These are phyloP conservation scores for Suhomyces coccinellae DNA, from an alignment of 1,139 yeast genomes.

Conservation along the genomic window DNA sequence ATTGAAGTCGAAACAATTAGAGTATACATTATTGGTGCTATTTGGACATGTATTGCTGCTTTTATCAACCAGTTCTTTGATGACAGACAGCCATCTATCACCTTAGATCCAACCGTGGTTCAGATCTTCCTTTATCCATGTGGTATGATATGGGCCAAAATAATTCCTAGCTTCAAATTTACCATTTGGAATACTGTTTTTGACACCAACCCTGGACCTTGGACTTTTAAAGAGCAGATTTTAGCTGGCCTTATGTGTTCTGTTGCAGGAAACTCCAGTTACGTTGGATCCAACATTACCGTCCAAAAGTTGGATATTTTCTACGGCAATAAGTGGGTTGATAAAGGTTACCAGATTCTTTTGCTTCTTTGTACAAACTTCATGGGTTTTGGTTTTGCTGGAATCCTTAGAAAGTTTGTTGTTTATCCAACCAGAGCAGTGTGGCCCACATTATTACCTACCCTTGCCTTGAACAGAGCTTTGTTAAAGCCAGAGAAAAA, in stretches of 20 bases:
- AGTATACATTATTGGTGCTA: conserved; percentile 53
- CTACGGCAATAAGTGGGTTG: conserved; percentile 20
- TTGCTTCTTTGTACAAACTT: conserved; percentile 20
- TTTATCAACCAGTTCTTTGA: conserved; percentile 60
- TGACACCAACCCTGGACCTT: conserved; percentile 27
- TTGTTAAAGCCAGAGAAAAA: conserved; percentile 19
- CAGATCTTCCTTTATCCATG: conserved; percentile 62
- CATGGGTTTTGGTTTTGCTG: conserved; percentile 27
- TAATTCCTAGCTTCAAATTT: conserved; percentile 25
- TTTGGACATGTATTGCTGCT: conserved; percentile 58
- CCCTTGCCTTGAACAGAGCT: conserved; percentile 23
- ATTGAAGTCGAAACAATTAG: conserved; percentile 56
- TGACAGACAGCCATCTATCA: conserved; percentile 54
- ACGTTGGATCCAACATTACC: conserved; percentile 20
- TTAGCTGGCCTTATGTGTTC: conserved; percentile 21
- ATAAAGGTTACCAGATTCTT: conserved; percentile 19
- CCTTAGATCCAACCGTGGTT: conserved; percentile 48
- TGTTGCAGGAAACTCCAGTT: conserved; percentile 16
- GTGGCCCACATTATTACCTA: conserved; percentile 24
- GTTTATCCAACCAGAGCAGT: conserved; percentile 19
- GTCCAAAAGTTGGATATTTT: conserved; percentile 17
- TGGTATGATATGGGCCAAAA: conserved; percentile 35
- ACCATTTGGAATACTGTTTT: conserved; percentile 19
- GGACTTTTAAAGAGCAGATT: conserved; percentile 27
- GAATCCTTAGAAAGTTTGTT: conserved; percentile 22